These are phyloP conservation scores for Verticillium tricorpus DNA, from an alignment of 2,329 filamentous ascomycete species.

Conservation along the genomic window DNA sequence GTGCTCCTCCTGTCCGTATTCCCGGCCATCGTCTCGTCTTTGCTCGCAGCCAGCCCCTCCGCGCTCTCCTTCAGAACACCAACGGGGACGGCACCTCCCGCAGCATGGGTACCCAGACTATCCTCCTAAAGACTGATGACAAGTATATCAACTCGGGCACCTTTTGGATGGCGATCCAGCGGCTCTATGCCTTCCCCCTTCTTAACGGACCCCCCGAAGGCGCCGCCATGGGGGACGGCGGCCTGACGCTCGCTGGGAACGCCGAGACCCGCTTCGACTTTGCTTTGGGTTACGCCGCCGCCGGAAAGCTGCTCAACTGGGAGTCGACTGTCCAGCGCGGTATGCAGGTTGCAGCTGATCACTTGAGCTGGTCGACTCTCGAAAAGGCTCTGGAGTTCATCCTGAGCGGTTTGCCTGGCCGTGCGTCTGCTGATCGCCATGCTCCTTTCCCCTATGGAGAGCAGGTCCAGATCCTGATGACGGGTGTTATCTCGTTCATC, in stretches of 20 bases:
- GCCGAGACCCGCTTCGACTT: slow-evolving; percentile 43
- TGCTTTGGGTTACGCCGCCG: slow-evolving; percentile 61
- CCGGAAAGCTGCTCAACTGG: slow-evolving; percentile 55
- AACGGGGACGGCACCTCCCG: slow-evolving; percentile 6
- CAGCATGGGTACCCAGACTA: slow-evolving; percentile 21
- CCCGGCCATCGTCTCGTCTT: slow-evolving; percentile 53
- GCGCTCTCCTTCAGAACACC: slow-evolving; percentile 16
- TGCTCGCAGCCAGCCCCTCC: slow-evolving; percentile 42
- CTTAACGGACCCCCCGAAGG: slow-evolving; percentile 28
- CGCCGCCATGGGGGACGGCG: slow-evolving; percentile 20
- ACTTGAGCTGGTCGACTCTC: slow-evolving; percentile 59
- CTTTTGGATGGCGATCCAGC: slow-evolving; percentile 53
- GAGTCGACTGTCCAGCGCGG: slow-evolving; percentile 52
- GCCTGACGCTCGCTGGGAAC: slow-evolving; percentile 31
- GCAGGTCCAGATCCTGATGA: slow-evolving; percentile 49
- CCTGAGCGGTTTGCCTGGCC: slow-evolving; percentile 29
- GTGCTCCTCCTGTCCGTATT: slow-evolving; percentile 34
- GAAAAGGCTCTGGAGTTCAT: slow-evolving; percentile 58
- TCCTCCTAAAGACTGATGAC: slow-evolving; percentile 45
- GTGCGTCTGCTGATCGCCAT: slow-evolving; percentile 22
- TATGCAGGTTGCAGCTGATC: slow-evolving; percentile 52
- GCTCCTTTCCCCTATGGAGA: slow-evolving; percentile 47
- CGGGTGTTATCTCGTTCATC: slow-evolving; percentile 53
- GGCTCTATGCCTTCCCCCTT: slow-evolving; percentile 51
- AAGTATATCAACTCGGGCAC: slow-evolving; percentile 50